Evolutionary conservation across 202 grass and related monocot species (phyloP).

Genomic region (Schoenoplectus tabernaemontani): DNA sequence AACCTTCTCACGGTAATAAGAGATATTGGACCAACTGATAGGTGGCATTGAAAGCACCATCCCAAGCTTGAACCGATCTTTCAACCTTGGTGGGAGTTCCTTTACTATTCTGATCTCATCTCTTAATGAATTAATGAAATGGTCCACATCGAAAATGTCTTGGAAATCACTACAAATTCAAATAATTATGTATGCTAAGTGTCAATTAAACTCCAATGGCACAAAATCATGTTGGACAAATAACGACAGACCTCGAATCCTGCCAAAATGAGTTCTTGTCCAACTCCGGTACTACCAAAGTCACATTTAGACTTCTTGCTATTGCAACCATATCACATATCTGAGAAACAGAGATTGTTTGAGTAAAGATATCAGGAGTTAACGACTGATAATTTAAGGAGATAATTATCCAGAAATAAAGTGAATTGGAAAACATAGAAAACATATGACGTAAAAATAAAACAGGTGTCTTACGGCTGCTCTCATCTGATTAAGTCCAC

Average conservation of each 20-base stretch:
- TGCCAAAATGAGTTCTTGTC: slow-evolving; percentile 96
- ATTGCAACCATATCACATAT: slow-evolving; percentile 99
- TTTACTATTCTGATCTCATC: slow-evolving; percentile 87
- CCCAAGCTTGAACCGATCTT: slow-evolving; percentile 48
- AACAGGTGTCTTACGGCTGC: slow-evolving; percentile 51
- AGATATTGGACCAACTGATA: slow-evolving; percentile 95
- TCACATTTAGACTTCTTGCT: slow-evolving; percentile 88
- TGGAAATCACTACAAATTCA: slow-evolving; percentile 58
- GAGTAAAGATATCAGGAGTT: not conserved
- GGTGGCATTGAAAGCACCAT: slow-evolving; percentile 79
- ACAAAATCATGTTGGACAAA: not conserved
- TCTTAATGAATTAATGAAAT: slow-evolving; percentile 87
- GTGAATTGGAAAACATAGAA: not conserved
- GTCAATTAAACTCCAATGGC: not conserved
- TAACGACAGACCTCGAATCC: slow-evolving; percentile 62
- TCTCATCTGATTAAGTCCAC: slow-evolving; percentile 98
- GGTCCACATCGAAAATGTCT: slow-evolving; percentile 95
- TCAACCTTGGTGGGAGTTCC: slow-evolving; percentile 66
- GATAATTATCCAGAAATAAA: not conserved
- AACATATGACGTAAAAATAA: not conserved
- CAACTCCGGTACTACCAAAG: slow-evolving; percentile 76
- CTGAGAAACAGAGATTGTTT: slow-evolving; percentile 35
- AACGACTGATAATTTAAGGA: not conserved
- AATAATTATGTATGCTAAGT: slow-evolving; percentile 13
- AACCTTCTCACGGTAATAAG: slow-evolving; percentile 90